phyloP scores from a whole-genome alignment of 306 rosid species.

The barrel medic (Medicago truncatula) region MtrunA17r5.0-ANR NC_053047.1:17096501-17097000 shows the following conservation, averaged over 20 bases:
- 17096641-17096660: background rate
- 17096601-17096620: background rate
- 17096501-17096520: background rate
- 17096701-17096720: background rate
- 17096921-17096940: background rate
- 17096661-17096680: background rate
- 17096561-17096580: background rate
- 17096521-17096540: background rate
- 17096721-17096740: background rate
- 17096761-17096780: background rate
- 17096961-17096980: background rate
- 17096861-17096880: background rate
- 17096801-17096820: too few relatives aligned
- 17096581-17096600: background rate
- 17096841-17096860: background rate
- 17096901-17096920: background rate
- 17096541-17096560: background rate
- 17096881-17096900: background rate
- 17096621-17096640: background rate
- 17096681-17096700: background rate
- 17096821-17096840: background rate
- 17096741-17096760: background rate
- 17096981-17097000: background rate
- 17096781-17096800: background rate
- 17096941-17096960: background rate